Evolutionary conservation across 164 flowering plant species (phyloP).

Genomic region (Vitis riparia): DNA sequence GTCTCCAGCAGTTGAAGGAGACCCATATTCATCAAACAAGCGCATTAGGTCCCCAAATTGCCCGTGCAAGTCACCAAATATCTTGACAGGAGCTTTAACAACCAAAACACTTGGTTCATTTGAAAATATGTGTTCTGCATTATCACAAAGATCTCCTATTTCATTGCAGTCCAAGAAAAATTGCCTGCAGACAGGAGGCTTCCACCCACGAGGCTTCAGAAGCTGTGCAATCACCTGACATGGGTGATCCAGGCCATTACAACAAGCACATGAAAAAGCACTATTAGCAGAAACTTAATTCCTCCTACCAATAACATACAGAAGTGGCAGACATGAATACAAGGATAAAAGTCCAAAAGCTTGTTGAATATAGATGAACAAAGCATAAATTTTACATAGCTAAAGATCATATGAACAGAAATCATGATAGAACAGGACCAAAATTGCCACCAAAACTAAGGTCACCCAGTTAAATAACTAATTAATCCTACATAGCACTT

Average conservation of each 20-base stretch:
- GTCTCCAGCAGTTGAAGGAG: conserved; percentile 99
- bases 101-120: conserved; percentile 91
- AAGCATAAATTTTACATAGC: too few relatives aligned
- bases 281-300: not conserved
- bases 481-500: too few relatives aligned
- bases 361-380: too few relatives aligned
- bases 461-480: too few relatives aligned
- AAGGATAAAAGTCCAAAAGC: too few relatives aligned
- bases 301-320: too few relatives aligned
- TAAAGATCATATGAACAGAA: too few relatives aligned
- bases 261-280: too few relatives aligned
- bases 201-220: conserved; percentile 99
- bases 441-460: too few relatives aligned
- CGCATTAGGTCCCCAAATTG: conserved; percentile 99
- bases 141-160: conserved; percentile 96
- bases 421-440: too few relatives aligned
- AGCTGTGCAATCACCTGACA: conserved; percentile 87
- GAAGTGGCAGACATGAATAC: too few relatives aligned
- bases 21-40: conserved; percentile 97
- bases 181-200: conserved; percentile 97
- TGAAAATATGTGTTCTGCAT: conserved; percentile 86
- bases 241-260: not conserved
- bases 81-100: conserved; percentile 93
- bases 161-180: conserved; percentile 98
- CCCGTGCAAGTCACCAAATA: conserved; percentile 99